Conservation (phyloP, 495 filamentous ascomycete genomes). For the Platismatia glauca region DNA sequence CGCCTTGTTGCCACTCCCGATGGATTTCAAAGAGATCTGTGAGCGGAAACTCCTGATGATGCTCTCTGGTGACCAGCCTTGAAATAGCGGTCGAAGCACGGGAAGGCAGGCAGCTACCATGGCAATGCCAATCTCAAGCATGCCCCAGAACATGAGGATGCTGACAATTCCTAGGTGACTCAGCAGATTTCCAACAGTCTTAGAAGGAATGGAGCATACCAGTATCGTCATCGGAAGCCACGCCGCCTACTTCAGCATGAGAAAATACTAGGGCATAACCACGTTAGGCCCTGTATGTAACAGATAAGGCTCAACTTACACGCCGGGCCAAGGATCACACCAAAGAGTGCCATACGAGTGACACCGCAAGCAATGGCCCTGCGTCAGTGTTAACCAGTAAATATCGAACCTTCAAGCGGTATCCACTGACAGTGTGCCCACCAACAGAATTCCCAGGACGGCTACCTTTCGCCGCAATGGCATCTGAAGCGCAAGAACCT, state of each 20-base stretch:
- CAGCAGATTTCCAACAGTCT: no score
- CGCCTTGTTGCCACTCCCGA: not conserved
- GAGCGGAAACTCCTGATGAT: constrained; percentile 1
- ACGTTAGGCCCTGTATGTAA: not conserved
- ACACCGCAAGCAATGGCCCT: constrained; percentile 1
- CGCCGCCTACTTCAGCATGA: not conserved
- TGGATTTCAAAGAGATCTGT: not conserved
- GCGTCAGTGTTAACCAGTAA: not conserved
- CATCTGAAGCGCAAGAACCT: constrained; percentile 1
- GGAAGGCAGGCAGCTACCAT: constrained; percentile 41
- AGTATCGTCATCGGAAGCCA: not conserved
- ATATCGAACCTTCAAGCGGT: not conserved
- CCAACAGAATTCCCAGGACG: not conserved
- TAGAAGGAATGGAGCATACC: not conserved
- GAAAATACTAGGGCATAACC: not conserved
- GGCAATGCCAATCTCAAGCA: constrained; percentile 36
- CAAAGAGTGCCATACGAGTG: not conserved
- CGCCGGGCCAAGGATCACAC: not conserved
- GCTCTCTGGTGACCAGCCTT: not conserved
- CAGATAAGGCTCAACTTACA: not conserved
- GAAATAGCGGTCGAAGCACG: constrained; percentile 39
- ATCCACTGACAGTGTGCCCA: not conserved
- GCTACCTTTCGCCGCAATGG: not conserved
- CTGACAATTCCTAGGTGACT: not conserved
- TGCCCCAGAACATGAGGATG: not conserved